Evolutionary conservation across 352 stramenopile species (phyloP), one percentile per base, ranked within the genome.

Genomic region (Globisporangium lucens): DNA sequence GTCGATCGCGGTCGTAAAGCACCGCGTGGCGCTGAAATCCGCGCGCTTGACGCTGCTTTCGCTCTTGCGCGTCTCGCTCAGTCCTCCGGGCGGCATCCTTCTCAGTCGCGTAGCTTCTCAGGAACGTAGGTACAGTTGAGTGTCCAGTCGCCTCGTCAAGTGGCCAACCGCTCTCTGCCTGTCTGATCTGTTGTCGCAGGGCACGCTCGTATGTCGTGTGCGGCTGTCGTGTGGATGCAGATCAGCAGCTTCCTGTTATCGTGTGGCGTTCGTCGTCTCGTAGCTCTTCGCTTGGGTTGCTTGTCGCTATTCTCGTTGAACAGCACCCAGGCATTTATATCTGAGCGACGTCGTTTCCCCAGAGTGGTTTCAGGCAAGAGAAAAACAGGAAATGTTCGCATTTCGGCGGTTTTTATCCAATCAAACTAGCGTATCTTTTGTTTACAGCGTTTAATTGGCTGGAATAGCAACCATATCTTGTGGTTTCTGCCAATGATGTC

Each of bases 11-110:
- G 53, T 62, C 55, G 63, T 69, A 43, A 64, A 63, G 63, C 63
- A 69, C 6, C 63, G 41, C 55, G 55, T 69, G 43, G 63, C 56
- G 43, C 63, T 46, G 12, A 69, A 69, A 36, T 69, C 63, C 6
- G 63, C 63, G 56, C n/a, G 56, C 41, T 62, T 49, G 22, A 38
- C 51, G 27, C n/a, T 24, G 29, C 20, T 12, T n/a, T 9, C 47
- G 20, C 29, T 56, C 22, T 59, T 58, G 56, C 29, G 47, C 30
- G 33, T 17, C 20, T 52, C 43, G 29, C 52, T 62, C 53, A 52
- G 27, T 27, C 63, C 52, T 29, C 63, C 36, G 3, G 52, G 53
- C 8, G 62, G 24, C 62, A 67, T 61, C 2, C 41, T 46, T 12
- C 15, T 58, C 30, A 35, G 9, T 35, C 9, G 22, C 13, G 12